Conservation (phyloP, 2,329 filamentous ascomycete species). For the Sporothrix inflata region DNA sequence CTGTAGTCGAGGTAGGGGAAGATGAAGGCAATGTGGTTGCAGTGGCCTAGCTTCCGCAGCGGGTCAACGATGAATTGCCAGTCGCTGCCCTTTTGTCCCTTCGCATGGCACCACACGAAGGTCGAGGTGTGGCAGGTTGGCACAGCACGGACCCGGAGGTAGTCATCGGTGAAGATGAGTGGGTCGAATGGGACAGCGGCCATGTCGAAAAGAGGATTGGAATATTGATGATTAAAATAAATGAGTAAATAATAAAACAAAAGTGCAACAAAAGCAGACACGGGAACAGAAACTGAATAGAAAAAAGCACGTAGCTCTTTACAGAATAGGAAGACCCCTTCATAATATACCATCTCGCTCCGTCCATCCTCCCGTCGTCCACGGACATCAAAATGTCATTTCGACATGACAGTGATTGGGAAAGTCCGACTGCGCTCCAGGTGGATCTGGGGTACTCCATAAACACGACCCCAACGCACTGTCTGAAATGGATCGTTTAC, state of each 20-base stretch:
- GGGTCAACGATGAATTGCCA: slow-evolving; percentile 16
- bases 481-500: background rate
- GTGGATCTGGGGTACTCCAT: background rate
- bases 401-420: background rate
- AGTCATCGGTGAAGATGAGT: slow-evolving; percentile 15
- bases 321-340: background rate
- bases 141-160: slow-evolving; percentile 21
- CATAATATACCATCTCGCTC: background rate
- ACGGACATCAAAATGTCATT: background rate
- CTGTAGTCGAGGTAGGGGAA: slow-evolving; percentile 21
- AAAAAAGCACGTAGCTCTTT: background rate
- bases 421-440: background rate
- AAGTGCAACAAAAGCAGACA: background rate
- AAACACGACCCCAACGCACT: background rate
- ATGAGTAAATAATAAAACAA: background rate
- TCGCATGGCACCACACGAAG: slow-evolving; percentile 8
- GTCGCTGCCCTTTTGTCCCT: slow-evolving; percentile 3
- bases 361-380: background rate
- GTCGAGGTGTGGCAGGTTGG: slow-evolving; percentile 20
- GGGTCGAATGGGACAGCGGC: slow-evolving; percentile 2
- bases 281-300: background rate
- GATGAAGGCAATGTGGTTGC: slow-evolving; percentile 25
- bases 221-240: background rate
- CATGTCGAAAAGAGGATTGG: background rate
- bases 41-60: slow-evolving; percentile 15